These are phyloP conservation scores for Raphanus sativus DNA, from an alignment of 345 rosid species.

Conservation along the genomic window DNA sequence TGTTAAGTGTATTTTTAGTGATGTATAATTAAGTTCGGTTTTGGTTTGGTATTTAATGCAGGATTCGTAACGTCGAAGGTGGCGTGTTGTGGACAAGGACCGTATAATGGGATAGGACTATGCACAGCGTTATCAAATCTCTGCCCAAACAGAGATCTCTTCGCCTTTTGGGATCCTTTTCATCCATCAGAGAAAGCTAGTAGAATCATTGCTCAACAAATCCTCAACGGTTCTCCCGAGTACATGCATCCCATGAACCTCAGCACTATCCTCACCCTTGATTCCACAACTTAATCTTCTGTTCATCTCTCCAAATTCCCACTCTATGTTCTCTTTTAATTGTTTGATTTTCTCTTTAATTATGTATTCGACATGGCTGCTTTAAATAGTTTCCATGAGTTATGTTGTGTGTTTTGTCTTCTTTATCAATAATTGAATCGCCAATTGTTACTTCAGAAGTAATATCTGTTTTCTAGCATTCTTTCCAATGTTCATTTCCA, in stretches of 20 bases:
- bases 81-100: slow-evolving; percentile 68
- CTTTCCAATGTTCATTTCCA: background rate
- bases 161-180: slow-evolving; percentile 80
- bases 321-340: background rate
- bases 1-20: background rate
- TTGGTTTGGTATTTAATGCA: slow-evolving; percentile 22
- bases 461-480: background rate
- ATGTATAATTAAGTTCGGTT: background rate
- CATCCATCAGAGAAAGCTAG: slow-evolving; percentile 83
- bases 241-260: slow-evolving; percentile 85
- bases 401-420: slow-evolving; percentile 29
- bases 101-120: slow-evolving; percentile 69
- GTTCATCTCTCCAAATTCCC: slow-evolving; percentile 3
- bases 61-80: slow-evolving; percentile 59
- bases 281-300: slow-evolving; percentile 35
- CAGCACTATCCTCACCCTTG: slow-evolving; percentile 63
- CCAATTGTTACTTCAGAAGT: slow-evolving; percentile 11
- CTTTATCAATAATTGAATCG: slow-evolving; percentile 27
- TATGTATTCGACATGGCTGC: slow-evolving; percentile 13
- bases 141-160: slow-evolving; percentile 55
- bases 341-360: background rate
- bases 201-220: slow-evolving; percentile 53
- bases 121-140: slow-evolving; percentile 66
- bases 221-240: slow-evolving; percentile 49
- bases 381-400: slow-evolving; percentile 19